These are phyloP conservation scores for Termitomyces sp. DNA, from an alignment of 768 basidiomycete genomes.

Conservation along the genomic window DNA sequence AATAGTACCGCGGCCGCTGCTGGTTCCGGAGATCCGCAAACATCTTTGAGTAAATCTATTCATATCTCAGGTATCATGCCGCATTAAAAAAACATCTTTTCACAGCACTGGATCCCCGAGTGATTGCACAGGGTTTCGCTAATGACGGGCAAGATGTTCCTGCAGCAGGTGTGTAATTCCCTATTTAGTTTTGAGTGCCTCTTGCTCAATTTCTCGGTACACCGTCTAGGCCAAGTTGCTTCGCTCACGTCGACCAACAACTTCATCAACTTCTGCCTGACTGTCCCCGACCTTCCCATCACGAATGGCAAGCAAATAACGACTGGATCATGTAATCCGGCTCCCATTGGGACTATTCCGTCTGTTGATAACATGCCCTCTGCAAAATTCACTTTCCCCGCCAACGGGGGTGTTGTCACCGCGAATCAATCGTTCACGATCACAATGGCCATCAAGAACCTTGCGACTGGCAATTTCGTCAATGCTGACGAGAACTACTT, in stretches of 20 bases:
- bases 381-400: slow-evolving; percentile 36
- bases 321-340: slow-evolving; percentile 50
- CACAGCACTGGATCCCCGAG: slow-evolving; percentile 46
- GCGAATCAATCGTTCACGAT: slow-evolving; percentile 43
- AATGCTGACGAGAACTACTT: slow-evolving; percentile 44
- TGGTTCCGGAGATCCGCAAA: slow-evolving; percentile 36
- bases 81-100: neutral
- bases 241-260: slow-evolving; percentile 53
- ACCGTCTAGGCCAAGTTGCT: slow-evolving; percentile 35
- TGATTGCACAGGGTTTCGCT: slow-evolving; percentile 44
- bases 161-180: slow-evolving; percentile 22
- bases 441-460: slow-evolving; percentile 32
- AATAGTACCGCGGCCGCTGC: slow-evolving; percentile 5
- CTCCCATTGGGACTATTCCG: slow-evolving; percentile 47
- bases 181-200: neutral
- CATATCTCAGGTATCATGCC: neutral
- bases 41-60: slow-evolving; percentile 29
- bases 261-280: slow-evolving; percentile 51
- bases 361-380: slow-evolving; percentile 37
- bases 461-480: slow-evolving; percentile 44
- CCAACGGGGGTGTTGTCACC: slow-evolving; percentile 34
- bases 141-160: slow-evolving; percentile 43
- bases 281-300: slow-evolving; percentile 34
- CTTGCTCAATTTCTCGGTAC: neutral
- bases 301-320: slow-evolving; percentile 47